A percentile compares a stretch with the other conserved stretches of the same genome.
These are phyloP conservation scores for Lachnellula cervina DNA, from an alignment of 2,329 filamentous ascomycete species.

Conservation along the genomic window DNA sequence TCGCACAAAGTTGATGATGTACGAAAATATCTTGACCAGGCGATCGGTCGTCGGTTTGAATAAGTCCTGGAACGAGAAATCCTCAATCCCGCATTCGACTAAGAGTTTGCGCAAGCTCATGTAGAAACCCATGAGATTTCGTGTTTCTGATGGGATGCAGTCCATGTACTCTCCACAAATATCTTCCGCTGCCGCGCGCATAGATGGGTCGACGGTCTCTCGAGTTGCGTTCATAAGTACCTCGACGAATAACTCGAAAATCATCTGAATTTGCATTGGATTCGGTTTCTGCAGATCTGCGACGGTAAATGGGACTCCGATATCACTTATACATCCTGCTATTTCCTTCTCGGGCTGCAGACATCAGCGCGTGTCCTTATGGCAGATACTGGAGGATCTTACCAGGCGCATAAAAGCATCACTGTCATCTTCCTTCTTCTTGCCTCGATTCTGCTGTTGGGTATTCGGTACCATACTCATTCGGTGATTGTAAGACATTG, in stretches of 20 bases:
- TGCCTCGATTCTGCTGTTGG: conserved; percentile 42
- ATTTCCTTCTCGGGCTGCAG: conserved; percentile 65
- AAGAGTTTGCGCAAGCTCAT: conserved; percentile 75
- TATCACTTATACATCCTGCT: conserved; percentile 93
- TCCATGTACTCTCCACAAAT: conserved; percentile 80
- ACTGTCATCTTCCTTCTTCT: conserved; percentile 53
- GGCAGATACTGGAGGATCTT: conserved; percentile 19
- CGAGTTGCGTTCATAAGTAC: conserved; percentile 89
- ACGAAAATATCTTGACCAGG: conserved; percentile 91
- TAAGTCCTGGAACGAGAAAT: conserved; percentile 90
- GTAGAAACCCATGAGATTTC: conserved; percentile 95
- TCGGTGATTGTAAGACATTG: conserved; percentile 46
- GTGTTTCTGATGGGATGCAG: conserved; percentile 77
- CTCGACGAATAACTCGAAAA: conserved; percentile 97
- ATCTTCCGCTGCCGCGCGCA: conserved; percentile 87
- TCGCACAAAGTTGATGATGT: conserved; percentile 97
- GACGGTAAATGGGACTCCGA: conserved; percentile 82
- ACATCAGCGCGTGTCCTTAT: conserved; percentile 11
- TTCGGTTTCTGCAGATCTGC: conserved; percentile 92
- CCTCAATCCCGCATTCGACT: conserved; percentile 82
- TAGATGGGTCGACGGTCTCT: conserved; percentile 88
- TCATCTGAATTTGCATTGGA: conserved; percentile 89
- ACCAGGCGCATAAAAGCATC: conserved; percentile 55
- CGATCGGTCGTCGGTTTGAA: conserved; percentile 87
- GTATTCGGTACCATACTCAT: conserved; percentile 47